Evolutionary conservation across 768 basidiomycete species (phyloP).

Genomic region (Chalciporus sphaerocephalus): DNA sequence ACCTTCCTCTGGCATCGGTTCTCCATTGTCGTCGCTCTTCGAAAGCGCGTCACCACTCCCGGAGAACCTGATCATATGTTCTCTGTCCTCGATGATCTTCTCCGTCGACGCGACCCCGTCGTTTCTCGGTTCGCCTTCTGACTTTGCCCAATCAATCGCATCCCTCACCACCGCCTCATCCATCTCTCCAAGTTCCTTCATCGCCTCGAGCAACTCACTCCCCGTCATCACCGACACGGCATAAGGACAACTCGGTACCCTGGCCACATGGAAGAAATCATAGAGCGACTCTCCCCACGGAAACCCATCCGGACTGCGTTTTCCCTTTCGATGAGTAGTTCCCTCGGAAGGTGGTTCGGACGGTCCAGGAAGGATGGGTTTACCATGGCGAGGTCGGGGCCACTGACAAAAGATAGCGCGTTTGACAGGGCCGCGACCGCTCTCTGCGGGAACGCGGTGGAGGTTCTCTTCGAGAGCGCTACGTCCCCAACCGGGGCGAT

Average conservation of each 20-base stretch:
- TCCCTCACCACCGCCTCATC: constrained; percentile 17
- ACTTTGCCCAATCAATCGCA: constrained; percentile 20
- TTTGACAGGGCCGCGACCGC: neutral
- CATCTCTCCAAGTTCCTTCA: constrained; percentile 7
- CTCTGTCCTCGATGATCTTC: constrained; percentile 8
- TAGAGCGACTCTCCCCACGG: constrained; percentile 26
- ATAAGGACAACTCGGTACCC: neutral
- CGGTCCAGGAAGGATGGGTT: neutral
- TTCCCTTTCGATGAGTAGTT: constrained; percentile 10
- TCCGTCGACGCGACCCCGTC: constrained; percentile 13
- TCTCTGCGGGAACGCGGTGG: constrained; percentile 1
- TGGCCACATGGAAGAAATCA: constrained; percentile 20
- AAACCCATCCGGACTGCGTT: constrained; percentile 19
- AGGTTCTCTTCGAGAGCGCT: neutral
- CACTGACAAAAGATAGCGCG: constrained; percentile 23
- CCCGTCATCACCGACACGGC: constrained; percentile 12
- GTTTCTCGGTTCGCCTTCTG: constrained; percentile 20
- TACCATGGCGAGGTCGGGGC: constrained; percentile 24
- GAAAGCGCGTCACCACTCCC: neutral
- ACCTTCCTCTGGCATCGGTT: too few relatives aligned
- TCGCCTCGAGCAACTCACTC: constrained; percentile 15
- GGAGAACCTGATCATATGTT: too few relatives aligned
- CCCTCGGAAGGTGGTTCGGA: too few relatives aligned
- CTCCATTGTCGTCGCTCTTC: neutral
- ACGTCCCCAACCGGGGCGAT: constrained; percentile 9